Conservation (phyloP, 2,329 filamentous ascomycete genomes). For the Exophiala sideris region DNA sequence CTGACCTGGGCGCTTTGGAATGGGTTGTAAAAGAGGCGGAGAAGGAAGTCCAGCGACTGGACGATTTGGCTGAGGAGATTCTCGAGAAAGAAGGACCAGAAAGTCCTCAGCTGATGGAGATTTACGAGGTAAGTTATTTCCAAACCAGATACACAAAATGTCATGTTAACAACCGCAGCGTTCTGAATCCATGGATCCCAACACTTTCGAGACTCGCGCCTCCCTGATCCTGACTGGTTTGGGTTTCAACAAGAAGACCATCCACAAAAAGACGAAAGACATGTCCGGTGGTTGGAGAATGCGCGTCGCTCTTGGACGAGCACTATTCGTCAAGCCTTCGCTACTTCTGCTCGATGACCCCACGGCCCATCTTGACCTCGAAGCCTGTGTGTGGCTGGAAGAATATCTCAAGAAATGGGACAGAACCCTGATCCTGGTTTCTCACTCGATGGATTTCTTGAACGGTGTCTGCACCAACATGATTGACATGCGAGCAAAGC, state of each 20-base stretch:
- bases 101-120: constrained; percentile 80
- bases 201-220: constrained; percentile 91
- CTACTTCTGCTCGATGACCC: constrained; percentile 95
- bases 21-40: constrained; percentile 97
- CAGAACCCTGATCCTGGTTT: constrained; percentile 90
- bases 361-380: constrained; percentile 97
- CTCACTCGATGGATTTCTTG: constrained; percentile 97
- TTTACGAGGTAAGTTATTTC: constrained; percentile 75
- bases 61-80: constrained; percentile 82
- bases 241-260: constrained; percentile 97
- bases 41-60: constrained; percentile 84
- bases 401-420: constrained; percentile 99
- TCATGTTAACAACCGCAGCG: constrained; percentile 56
- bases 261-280: constrained; percentile 99
- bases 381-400: constrained; percentile 99
- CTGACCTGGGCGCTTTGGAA: constrained; percentile 84
- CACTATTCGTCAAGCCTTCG: constrained; percentile 96
- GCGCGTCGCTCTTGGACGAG: constrained; percentile 96
- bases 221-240: constrained; percentile 97
- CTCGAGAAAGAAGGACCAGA: constrained; percentile 91
- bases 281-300: constrained; percentile 99
- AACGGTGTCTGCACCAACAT: constrained; percentile 98
- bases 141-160: neutral
- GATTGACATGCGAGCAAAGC: constrained; percentile 92
- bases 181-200: constrained; percentile 98